phyloP scores from a whole-genome alignment of 179 eudicot species.

The Carnegiea gigantea region DNA sequence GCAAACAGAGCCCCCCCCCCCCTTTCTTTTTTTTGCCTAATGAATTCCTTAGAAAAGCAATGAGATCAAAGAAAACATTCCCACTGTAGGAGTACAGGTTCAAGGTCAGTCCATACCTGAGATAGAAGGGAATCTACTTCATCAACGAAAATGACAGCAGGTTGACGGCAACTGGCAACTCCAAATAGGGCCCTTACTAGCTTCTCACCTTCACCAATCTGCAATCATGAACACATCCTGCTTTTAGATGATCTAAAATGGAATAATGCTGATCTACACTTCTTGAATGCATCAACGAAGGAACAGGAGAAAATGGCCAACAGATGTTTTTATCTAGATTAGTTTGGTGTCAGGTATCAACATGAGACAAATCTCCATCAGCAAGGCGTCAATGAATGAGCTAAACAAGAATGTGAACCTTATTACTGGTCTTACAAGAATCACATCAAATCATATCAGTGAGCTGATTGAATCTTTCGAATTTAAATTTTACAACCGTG shows the following conservation, averaged over 20 bases:
- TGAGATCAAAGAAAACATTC: neutral
- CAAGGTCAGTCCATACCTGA: slow-evolving; percentile 48
- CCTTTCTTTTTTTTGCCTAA: neutral
- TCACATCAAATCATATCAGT: neutral
- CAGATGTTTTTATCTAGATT: neutral
- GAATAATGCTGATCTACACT: neutral
- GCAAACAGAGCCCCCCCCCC: neutral
- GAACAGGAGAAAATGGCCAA: neutral
- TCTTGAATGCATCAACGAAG: neutral
- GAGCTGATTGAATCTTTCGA: neutral
- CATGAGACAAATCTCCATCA: neutral
- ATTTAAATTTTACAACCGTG: neutral
- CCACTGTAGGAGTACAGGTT: no score
- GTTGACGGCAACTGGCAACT: slow-evolving; percentile 98
- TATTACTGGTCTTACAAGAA: neutral
- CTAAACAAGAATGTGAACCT: neutral
- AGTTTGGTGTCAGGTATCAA: neutral
- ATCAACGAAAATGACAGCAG: slow-evolving; percentile 99
- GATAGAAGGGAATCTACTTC: slow-evolving; percentile 98
- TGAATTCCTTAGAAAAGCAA: neutral
- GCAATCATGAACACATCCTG: slow-evolving; percentile 23
- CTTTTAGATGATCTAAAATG: neutral
- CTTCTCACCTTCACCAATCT: slow-evolving; percentile 99
- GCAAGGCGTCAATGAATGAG: neutral
- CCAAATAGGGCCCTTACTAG: slow-evolving; percentile 98